A percentile compares a stretch with the other conserved stretches of the same genome.
These are phyloP conservation scores for Suillus alpinus DNA, from an alignment of 768 basidiomycete genomes.

Conservation along the genomic window DNA sequence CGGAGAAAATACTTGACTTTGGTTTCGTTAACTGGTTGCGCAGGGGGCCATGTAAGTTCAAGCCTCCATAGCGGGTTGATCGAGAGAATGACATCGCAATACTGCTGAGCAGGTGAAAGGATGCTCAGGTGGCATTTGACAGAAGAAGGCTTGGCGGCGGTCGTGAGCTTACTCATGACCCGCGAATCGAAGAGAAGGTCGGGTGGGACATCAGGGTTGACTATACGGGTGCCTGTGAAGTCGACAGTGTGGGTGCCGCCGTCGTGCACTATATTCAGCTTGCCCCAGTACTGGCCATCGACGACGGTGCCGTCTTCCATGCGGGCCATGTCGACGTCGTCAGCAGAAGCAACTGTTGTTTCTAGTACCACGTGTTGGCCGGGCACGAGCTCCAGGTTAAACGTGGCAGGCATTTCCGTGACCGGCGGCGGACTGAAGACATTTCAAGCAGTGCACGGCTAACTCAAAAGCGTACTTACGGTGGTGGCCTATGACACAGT, in stretches of 20 bases:
- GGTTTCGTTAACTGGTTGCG: slow-evolving; percentile 61
- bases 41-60: slow-evolving; percentile 74
- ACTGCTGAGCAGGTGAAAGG: slow-evolving; percentile 68
- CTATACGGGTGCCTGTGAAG: slow-evolving; percentile 75
- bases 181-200: slow-evolving; percentile 76
- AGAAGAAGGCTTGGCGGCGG: slow-evolving; percentile 68
- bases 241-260: slow-evolving; percentile 79
- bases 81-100: slow-evolving; percentile 74
- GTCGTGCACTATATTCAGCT: slow-evolving; percentile 76
- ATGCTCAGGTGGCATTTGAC: slow-evolving; percentile 78
- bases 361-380: slow-evolving; percentile 81
- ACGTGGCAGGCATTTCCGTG: slow-evolving; percentile 82
- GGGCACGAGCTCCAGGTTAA: slow-evolving; percentile 76
- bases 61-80: slow-evolving; percentile 76
- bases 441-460: slow-evolving; percentile 13
- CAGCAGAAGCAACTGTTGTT: slow-evolving; percentile 70
- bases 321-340: slow-evolving; percentile 86
- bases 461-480: slow-evolving; percentile 35
- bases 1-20: slow-evolving; percentile 83
- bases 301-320: slow-evolving; percentile 89
- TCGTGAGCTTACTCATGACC: slow-evolving; percentile 73
- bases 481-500: slow-evolving; percentile 40
- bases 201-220: slow-evolving; percentile 58
- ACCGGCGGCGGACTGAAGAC: slow-evolving; percentile 61
- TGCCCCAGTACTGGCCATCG: slow-evolving; percentile 86